Conservation (phyloP, 139 green algal species). For the Chlamydomonas sphaeroides region DNA sequence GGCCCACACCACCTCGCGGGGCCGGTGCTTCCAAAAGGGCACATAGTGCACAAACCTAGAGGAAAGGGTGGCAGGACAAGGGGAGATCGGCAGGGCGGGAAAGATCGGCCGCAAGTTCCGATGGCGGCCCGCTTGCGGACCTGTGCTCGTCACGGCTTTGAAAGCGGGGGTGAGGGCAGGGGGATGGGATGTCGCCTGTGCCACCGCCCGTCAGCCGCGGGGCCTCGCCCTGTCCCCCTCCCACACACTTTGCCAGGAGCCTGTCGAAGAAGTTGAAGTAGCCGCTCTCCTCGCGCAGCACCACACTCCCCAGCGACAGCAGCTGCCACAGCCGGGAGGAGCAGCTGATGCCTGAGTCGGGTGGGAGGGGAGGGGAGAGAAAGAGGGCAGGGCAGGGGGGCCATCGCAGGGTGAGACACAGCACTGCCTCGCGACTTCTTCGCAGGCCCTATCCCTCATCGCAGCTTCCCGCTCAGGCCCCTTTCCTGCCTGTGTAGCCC, state of each 20-base stretch:
- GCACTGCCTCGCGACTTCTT: too few relatives aligned
- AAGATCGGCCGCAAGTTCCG: too few relatives aligned
- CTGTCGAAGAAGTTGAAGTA: slow-evolving; percentile 48
- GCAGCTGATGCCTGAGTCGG: slow-evolving; percentile 10
- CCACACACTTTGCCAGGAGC: slow-evolving; percentile 30
- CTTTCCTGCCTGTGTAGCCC: neutral
- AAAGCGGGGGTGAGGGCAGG: neutral
- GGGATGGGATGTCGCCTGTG: too few relatives aligned
- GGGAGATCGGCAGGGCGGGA: too few relatives aligned
- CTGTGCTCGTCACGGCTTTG: too few relatives aligned
- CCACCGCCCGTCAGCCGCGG: too few relatives aligned
- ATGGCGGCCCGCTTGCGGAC: too few relatives aligned
- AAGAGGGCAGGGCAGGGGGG: neutral
- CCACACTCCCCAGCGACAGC: slow-evolving; percentile 24
- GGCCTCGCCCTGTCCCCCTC: too few relatives aligned
- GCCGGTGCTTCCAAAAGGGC: slow-evolving; percentile 44
- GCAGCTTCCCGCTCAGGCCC: too few relatives aligned
- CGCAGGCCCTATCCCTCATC: too few relatives aligned
- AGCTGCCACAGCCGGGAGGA: slow-evolving; percentile 29
- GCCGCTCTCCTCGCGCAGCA: slow-evolving; percentile 2
- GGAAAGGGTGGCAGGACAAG: neutral
- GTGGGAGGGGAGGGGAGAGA: neutral
- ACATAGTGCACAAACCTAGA: slow-evolving; percentile 43
- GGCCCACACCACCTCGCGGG: slow-evolving; percentile 42
- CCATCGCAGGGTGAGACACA: neutral